Evolutionary conservation across 345 rosid genomes (phyloP).

Genomic region (Atalantia buxifolia): DNA sequence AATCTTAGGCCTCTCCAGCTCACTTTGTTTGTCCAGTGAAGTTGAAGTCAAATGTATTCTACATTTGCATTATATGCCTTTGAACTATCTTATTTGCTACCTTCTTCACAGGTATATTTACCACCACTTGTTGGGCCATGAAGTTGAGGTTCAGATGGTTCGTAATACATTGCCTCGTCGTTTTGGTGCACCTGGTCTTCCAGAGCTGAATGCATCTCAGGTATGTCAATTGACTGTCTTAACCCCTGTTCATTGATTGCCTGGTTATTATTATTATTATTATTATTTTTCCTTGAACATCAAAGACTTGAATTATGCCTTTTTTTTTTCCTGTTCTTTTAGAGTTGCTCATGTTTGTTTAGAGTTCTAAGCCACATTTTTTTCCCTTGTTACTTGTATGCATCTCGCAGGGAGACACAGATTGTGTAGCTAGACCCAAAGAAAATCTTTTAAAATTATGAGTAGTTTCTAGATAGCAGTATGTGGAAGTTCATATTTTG

Average conservation of each 20-base stretch:
- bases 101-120: constrained; percentile 69
- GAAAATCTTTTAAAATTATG: not conserved
- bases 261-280: not conserved
- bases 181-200: constrained; percentile 99
- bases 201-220: constrained; percentile 99
- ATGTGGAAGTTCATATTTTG: not conserved
- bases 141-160: constrained; percentile 95
- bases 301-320: not conserved
- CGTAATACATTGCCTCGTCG: constrained; percentile 92
- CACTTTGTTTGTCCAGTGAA: not conserved
- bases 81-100: not conserved
- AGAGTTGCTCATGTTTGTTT: not conserved
- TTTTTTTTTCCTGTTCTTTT: not conserved
- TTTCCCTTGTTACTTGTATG: not conserved
- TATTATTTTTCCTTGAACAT: not conserved
- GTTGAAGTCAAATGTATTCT: not conserved
- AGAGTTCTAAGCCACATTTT: not conserved
- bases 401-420: not conserved
- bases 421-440: not conserved
- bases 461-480: too few relatives aligned
- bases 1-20: not conserved
- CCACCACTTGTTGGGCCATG: constrained; percentile 97
- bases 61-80: not conserved
- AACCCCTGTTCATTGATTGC: not conserved
- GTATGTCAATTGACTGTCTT: constrained; percentile 31